Conservation (phyloP, 179 eudicot genomes). For the Heliamphora pulchella region DNA sequence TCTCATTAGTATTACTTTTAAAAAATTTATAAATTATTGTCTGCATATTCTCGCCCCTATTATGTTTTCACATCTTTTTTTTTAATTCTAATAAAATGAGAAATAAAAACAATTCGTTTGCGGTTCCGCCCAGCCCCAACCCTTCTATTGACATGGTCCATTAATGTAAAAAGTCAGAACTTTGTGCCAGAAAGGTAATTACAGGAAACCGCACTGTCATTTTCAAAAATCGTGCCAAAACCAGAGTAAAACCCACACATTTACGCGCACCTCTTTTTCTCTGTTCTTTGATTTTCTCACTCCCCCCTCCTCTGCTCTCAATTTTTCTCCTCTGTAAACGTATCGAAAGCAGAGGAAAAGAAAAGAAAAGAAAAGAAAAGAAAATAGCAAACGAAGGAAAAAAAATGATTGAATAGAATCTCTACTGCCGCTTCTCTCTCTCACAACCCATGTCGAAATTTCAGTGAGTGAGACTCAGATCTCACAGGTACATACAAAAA, state of each 20-base stretch:
- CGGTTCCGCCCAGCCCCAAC: too few species aligned
- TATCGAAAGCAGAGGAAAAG: constrained; percentile 17
- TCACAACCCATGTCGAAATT: constrained; percentile 17
- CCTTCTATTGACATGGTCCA: too few species aligned
- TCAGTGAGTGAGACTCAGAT: constrained; percentile 18
- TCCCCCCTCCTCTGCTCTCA: constrained; percentile 14
- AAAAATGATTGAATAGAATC: constrained; percentile 23
- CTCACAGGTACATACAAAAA: constrained; percentile 1
- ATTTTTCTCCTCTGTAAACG: constrained; percentile 34
- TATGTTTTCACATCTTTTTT: too few species aligned
- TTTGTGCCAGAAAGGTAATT: background rate
- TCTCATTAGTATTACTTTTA: too few species aligned
- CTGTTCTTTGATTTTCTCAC: background rate
- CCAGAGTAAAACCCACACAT: constrained; percentile 4
- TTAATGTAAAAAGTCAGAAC: background rate
- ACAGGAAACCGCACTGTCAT: background rate
- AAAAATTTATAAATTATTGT: too few species aligned
- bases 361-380: constrained; percentile 9
- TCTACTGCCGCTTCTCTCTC: constrained; percentile 19
- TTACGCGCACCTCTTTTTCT: constrained; percentile 6
- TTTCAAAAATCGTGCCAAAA: constrained; percentile 5
- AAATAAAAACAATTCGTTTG: too few species aligned
- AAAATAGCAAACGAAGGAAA: constrained; percentile 5
- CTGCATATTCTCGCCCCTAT: too few species aligned
- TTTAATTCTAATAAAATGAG: too few species aligned